A percentile compares a stretch with the other conserved stretches of the same genome.
Conservation (phyloP, 139 green algal genomes). For the Tetradesmus obliquus region DNA sequence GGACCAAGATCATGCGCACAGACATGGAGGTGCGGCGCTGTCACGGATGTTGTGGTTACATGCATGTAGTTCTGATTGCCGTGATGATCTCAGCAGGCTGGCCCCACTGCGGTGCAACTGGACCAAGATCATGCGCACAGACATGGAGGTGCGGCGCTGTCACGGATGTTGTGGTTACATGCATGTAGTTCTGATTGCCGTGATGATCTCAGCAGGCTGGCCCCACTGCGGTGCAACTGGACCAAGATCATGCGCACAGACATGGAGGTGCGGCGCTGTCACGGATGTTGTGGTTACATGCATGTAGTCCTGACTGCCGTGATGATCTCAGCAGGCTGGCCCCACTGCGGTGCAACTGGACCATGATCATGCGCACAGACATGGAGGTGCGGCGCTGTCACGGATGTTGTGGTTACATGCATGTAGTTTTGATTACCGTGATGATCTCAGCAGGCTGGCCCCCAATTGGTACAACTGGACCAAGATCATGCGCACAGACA, state of each 20-base stretch:
- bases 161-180: neutral
- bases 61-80: constrained; percentile 30
- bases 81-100: constrained; percentile 80
- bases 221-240: constrained; percentile 11
- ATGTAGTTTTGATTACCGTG: too few species aligned
- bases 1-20: constrained; percentile 73
- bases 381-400: constrained; percentile 58
- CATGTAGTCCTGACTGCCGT: too few species aligned
- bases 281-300: too few species aligned
- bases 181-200: neutral
- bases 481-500: constrained; percentile 71
- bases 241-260: constrained; percentile 76
- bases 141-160: constrained; percentile 60
- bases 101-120: constrained; percentile 83
- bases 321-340: neutral
- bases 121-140: constrained; percentile 73
- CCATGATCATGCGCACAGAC: constrained; percentile 73
- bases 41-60: neutral
- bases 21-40: constrained; percentile 63
- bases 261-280: constrained; percentile 57
- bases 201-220: neutral
- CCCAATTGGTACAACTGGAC: constrained; percentile 46
- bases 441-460: neutral
- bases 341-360: constrained; percentile 39
- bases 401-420: too few species aligned